Base-by-base conservation (phyloP, 2,329 filamentous ascomycete species). In the Didymella segeticola region DNA sequence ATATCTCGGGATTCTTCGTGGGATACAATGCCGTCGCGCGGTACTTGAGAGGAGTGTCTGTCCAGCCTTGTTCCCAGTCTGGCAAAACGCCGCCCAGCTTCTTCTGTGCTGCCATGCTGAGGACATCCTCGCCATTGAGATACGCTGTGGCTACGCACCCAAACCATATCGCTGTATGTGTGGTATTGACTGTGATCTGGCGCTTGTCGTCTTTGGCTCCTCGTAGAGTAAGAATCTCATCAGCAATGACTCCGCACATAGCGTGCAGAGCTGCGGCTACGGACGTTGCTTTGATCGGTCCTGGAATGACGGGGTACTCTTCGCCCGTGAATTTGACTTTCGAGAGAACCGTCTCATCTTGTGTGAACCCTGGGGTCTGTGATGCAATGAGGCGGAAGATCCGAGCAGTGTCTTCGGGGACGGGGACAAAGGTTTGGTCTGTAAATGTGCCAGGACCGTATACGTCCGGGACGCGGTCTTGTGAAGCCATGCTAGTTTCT, bases 91-190 rank as follows among this genome's bases (percentile, higher is more conserved):
- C 62, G 6, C 37, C 46, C 47, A 75, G 53, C 54, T 70, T 68
- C 9, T 67, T 66, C 14, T 71, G 53, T 49, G 42, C 47, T 64
- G 65, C 36, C 58, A 65, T 27, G 72, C 61, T 8, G 10, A 58
- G 41, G 2, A 53, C 53, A 11, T 61, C 58, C n/a, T 58, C 47
- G n/a, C 75, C 76, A 31, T 76, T 70, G 10, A 80, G 61, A 29
- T 72, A 73, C 1, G 71, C 71, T 1, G 75, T 70, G 12, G 74
- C 73, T 0, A 75, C 69, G 9, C 74, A 75, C 6, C 71, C 78
- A 27, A 80, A 73, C 72, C 77, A 82, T 7, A 83, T 64, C 0
- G 71, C 76, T 1, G 76, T 73, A 26, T 82, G 78, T 17, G 80
- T 78, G 0, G 79, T 81, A 60, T 82, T 75, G 48, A 83, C 70